These are phyloP conservation scores for Aspergillus floridensis DNA, from an alignment of 2,329 filamentous ascomycete genomes.

Conservation along the genomic window DNA sequence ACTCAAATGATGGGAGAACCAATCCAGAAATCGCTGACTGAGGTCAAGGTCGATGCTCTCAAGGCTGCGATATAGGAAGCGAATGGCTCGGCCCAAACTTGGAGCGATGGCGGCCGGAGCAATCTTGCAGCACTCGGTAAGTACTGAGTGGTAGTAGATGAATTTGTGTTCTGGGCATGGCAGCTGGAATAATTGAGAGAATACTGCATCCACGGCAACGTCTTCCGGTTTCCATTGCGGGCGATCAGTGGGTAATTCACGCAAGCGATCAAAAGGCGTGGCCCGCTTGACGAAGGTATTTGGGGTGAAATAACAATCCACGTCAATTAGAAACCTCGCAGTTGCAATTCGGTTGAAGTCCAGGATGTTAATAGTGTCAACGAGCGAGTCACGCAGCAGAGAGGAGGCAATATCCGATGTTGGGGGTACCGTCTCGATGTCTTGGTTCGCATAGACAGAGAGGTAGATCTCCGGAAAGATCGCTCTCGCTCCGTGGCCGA, in stretches of 20 bases:
- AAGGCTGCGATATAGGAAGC: conserved; percentile 80
- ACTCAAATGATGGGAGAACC: conserved; percentile 96
- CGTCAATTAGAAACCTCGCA: conserved; percentile 85
- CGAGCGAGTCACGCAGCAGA: conserved; percentile 77
- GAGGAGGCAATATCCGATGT: conserved; percentile 73
- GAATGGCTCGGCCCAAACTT: conserved; percentile 86
- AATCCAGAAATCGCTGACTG: conserved; percentile 84
- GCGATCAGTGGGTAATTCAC: conserved; percentile 60
- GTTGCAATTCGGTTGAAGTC: conserved; percentile 87
- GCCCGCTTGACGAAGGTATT: conserved; percentile 91
- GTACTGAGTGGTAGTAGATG: conserved; percentile 92
- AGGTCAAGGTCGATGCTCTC: conserved; percentile 85
- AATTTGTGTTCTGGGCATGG: conserved; percentile 87
- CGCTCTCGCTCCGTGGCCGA: conserved; percentile 69
- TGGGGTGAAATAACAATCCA: conserved; percentile 90
- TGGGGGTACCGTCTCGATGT: conserved; percentile 82
- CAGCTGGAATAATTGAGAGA: conserved; percentile 88
- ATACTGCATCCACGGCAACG: conserved; percentile 94
- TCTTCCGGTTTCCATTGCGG: conserved; percentile 97
- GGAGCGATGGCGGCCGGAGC: conserved; percentile 95
- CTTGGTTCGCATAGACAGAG: conserved; percentile 85
- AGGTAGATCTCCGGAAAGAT: conserved; percentile 92
- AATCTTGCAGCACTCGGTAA: conserved; percentile 94
- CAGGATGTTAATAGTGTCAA: conserved; percentile 90
- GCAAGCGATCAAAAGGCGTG: conserved; percentile 85